These are phyloP conservation scores for Colletotrichum sp. DNA, from an alignment of 2,329 filamentous ascomycete species.

Conservation along the genomic window DNA sequence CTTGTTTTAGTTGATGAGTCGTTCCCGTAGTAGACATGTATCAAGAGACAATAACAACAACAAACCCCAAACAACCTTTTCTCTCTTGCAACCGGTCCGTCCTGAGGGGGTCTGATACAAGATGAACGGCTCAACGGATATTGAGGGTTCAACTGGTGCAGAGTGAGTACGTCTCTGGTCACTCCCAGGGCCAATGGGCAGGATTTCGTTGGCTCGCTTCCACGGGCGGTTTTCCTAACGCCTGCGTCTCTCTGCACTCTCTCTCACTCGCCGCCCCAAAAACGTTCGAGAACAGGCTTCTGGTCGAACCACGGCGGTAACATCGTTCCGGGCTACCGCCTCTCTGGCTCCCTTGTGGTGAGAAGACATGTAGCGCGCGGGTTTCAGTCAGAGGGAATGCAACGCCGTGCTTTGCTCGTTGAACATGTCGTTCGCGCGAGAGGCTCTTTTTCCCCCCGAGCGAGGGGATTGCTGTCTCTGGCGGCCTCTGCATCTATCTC, in stretches of 20 bases:
- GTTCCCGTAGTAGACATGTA: not conserved
- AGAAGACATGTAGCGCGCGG: not conserved
- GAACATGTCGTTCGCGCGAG: not conserved
- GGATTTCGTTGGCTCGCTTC: not conserved
- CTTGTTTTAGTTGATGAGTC: conserved; percentile 1
- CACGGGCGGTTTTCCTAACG: not conserved
- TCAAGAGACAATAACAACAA: conserved; percentile 10
- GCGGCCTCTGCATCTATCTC: not conserved
- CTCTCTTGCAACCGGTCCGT: not conserved
- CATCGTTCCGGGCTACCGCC: not conserved
- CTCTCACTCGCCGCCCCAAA: not conserved
- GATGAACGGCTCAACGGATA: not conserved
- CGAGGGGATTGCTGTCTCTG: not conserved
- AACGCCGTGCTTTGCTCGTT: not conserved
- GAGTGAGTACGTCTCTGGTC: not conserved
- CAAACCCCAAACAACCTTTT: not conserved
- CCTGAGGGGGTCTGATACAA: not conserved
- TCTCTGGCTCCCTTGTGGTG: not conserved
- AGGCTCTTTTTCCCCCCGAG: not conserved
- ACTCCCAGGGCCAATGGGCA: not conserved
- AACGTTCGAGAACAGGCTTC: not conserved
- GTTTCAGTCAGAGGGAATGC: not conserved
- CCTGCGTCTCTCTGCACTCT: not conserved
- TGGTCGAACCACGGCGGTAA: not conserved
- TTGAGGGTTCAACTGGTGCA: not conserved